Conservation (phyloP, 352 stramenopile species). For the Saprolegnia parasitica region DNA sequence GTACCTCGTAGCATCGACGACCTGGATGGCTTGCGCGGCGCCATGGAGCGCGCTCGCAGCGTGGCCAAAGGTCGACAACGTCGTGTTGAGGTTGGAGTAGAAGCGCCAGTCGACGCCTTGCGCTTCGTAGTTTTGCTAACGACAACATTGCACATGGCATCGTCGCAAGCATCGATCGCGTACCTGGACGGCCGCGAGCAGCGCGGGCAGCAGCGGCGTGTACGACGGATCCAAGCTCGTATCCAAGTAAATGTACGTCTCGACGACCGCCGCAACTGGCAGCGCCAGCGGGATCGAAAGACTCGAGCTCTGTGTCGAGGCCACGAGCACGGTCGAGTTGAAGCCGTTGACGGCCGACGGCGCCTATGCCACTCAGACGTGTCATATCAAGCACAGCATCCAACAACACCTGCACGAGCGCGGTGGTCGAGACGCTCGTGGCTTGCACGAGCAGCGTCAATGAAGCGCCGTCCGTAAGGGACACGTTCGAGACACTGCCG, state of each 20-base stretch:
- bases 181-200: constrained; percentile 14
- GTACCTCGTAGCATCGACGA: not conserved
- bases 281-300: not conserved
- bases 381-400: too few species aligned
- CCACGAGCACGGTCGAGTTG: constrained; percentile 1
- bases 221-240: constrained; percentile 1
- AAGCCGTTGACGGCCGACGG: not conserved
- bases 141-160: not conserved
- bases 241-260: constrained; percentile 27
- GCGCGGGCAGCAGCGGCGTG: constrained; percentile 16
- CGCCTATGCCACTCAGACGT: too few species aligned
- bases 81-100: not conserved
- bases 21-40: not conserved
- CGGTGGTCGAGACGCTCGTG: constrained; percentile 6
- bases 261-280: not conserved
- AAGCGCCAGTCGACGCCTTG: constrained; percentile 15
- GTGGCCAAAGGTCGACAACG: not conserved
- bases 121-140: not conserved
- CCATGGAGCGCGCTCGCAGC: not conserved
- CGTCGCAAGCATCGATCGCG: not conserved
- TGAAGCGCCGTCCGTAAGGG: not conserved
- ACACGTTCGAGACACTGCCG: not conserved
- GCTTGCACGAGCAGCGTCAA: constrained; percentile 19
- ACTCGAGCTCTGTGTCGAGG: not conserved
- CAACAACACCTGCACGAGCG: not conserved